These are phyloP conservation scores for Cinnamomum chago DNA, from an alignment of 164 flowering plant genomes.

Conservation along the genomic window DNA sequence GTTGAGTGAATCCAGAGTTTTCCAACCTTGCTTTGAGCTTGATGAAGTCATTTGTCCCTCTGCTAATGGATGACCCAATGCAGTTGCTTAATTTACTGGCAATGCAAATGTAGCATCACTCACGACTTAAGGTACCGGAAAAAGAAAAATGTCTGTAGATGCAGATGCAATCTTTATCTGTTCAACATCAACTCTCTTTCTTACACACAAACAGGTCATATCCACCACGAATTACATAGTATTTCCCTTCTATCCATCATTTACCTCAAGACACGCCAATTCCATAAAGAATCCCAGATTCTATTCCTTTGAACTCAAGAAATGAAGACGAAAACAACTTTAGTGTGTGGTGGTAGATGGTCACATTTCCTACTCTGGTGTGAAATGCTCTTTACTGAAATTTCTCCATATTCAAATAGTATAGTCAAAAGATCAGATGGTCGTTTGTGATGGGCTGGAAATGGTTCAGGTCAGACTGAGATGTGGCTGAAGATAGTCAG, in stretches of 20 bases:
- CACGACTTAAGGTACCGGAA: no score
- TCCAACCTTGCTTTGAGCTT: no score
- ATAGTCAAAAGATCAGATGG: not conserved
- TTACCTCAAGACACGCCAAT: not conserved
- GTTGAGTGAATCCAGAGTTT: no score
- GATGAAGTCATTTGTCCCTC: no score
- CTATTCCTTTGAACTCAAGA: slow-evolving; percentile 37
- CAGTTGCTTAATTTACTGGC: no score
- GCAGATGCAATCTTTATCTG: not conserved
- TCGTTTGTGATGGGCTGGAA: not conserved
- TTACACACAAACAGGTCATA: not conserved
- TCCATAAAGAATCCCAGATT: not conserved
- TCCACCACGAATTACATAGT: not conserved
- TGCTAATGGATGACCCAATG: no score
- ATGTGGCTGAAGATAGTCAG: not conserved
- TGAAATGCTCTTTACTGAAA: no score
- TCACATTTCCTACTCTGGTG: no score
- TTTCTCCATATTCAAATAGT: slow-evolving; percentile 11
- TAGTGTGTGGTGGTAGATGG: not conserved
- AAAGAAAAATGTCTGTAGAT: no score
- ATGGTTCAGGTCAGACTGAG: not conserved
- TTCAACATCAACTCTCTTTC: not conserved
- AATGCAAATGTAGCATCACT: no score
- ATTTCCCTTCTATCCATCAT: not conserved
- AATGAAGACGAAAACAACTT: slow-evolving; percentile 28